Evolutionary conservation across 768 basidiomycete species (phyloP), one percentile per base, ranked within the genome.

Genomic region (Podaxis sp.): DNA sequence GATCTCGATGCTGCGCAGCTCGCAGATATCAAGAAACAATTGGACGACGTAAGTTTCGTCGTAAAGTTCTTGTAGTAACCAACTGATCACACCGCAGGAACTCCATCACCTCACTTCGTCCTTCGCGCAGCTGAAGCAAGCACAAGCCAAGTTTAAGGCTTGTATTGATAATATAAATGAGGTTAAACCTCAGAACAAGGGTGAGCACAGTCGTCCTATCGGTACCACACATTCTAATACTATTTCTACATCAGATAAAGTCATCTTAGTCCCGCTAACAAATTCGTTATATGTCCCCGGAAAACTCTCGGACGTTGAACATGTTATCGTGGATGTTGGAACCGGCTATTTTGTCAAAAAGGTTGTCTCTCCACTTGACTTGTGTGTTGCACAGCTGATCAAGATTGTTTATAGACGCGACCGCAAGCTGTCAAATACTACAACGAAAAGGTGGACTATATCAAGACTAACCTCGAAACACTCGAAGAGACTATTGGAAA

Each of bases 271-370:
- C 9, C 96, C 97, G 5, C 75, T 98, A 59, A 98, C 95, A 15
- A 93, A 91, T 73, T 98, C 96, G 0, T 83, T 99, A 2, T 98
- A 98, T 71, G 91, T 98, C 25, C 95, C 96, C 2, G 97, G 96
- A 19, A 94, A 88, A 75, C 80, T 98, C 52, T 81, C 79, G 46
- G 91, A 97, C 70, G 74, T 85, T 0, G 90, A 94, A 50, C 84
- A 93, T 67, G 96, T 99, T 52, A 88, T 98, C 65, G 86, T 98
- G 41, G 97, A 99, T 72, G 82, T 98, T 27, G 97, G 97, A 1
- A 98, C 96, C 0, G 96, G 97, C 0, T 99, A 98, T 75, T 98
- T 89, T 67, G 91, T 98, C 17, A 88, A 93, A 76, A 99, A 98
- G 84, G 97, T 93, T 52, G 49, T 79, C 59, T 19, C 19, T n/a